Percentiles rank a stretch among this genome's conserved stretches.
phyloP scores from a whole-genome alignment of 2,329 filamentous ascomycete species.

The Trichoderma polysporum region DNA sequence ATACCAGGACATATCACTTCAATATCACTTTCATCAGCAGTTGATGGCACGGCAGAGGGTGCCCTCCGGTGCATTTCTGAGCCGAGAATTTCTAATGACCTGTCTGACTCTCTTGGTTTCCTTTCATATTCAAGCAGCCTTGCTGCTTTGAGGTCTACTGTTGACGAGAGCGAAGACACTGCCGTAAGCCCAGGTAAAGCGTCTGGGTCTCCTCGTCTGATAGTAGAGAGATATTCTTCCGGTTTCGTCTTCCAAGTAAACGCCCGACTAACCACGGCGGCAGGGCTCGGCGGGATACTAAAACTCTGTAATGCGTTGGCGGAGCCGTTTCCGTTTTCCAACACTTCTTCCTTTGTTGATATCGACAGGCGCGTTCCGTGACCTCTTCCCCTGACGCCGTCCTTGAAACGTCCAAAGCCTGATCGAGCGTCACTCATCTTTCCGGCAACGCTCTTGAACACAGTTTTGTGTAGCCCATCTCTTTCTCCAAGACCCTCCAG shows the following conservation, averaged over 20 bases:
- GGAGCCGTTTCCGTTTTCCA: constrained; percentile 33
- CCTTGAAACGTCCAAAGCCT: constrained; percentile 81
- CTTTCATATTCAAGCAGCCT: constrained; percentile 29
- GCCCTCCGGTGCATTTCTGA: constrained; percentile 46
- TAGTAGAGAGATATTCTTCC: constrained; percentile 53
- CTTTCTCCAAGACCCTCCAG: constrained; percentile 52
- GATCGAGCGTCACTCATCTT: constrained; percentile 79
- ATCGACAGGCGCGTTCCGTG: constrained; percentile 54
- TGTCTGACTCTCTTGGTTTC: constrained; percentile 28
- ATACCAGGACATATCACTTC: constrained; percentile 4
- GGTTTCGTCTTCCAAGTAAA: constrained; percentile 67
- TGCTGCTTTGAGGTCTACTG: constrained; percentile 27
- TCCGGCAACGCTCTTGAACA: constrained; percentile 77
- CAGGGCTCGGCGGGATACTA: constrained; percentile 39
- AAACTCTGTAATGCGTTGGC: constrained; percentile 24
- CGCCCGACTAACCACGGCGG: constrained; percentile 43
- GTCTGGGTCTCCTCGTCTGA: constrained; percentile 39
- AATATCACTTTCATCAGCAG: constrained; percentile 50
- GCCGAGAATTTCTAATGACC: constrained; percentile 32
- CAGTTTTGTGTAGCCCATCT: constrained; percentile 60
- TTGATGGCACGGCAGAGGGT: constrained; percentile 58
- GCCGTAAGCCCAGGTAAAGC: constrained; percentile 28
- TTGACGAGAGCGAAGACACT: constrained; percentile 32
- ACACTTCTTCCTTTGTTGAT: constrained; percentile 51
- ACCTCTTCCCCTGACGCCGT: constrained; percentile 60